Evolutionary conservation across 805 yeast species (phyloP).

Genomic region (Lipomyces lipofer): DNA sequence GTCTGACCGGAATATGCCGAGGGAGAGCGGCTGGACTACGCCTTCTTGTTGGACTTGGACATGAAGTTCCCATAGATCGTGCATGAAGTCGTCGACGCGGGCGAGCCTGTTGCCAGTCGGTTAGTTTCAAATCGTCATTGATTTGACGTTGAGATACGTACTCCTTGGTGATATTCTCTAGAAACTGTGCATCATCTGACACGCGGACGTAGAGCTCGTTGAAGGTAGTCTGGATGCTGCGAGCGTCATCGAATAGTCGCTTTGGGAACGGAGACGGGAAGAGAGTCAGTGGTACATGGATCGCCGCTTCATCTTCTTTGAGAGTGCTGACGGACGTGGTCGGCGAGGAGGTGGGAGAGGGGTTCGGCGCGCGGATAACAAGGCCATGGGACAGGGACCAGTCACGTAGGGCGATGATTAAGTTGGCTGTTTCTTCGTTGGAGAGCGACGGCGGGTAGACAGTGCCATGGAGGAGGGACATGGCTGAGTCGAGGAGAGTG

Average conservation of each 20-base stretch:
- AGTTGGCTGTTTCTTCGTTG: neutral
- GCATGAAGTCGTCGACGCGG: constrained; percentile 76
- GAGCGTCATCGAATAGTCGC: constrained; percentile 63
- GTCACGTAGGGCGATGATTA: constrained; percentile 25
- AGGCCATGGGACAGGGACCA: constrained; percentile 34
- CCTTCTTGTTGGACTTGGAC: constrained; percentile 42
- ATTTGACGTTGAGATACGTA: constrained; percentile 22
- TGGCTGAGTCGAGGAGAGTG: too few species aligned
- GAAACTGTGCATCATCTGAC: constrained; percentile 61
- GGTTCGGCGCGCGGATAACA: constrained; percentile 21
- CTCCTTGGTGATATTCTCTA: constrained; percentile 54
- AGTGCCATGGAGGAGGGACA: neutral
- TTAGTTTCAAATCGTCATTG: neutral
- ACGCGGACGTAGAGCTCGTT: constrained; percentile 74
- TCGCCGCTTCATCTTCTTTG: constrained; percentile 47
- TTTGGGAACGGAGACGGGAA: constrained; percentile 88
- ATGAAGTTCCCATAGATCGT: constrained; percentile 67
- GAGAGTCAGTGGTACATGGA: constrained; percentile 82
- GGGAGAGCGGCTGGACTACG: constrained; percentile 64
- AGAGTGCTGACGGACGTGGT: too few species aligned
- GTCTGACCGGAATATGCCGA: constrained; percentile 89
- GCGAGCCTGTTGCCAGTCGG: constrained; percentile 49
- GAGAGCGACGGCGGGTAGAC: constrained; percentile 23
- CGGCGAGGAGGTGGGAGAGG: constrained; percentile 47
- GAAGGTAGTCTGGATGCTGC: constrained; percentile 63